These are phyloP conservation scores for Rhizopogon vesiculosus DNA, from an alignment of 768 basidiomycete species.

Conservation along the genomic window DNA sequence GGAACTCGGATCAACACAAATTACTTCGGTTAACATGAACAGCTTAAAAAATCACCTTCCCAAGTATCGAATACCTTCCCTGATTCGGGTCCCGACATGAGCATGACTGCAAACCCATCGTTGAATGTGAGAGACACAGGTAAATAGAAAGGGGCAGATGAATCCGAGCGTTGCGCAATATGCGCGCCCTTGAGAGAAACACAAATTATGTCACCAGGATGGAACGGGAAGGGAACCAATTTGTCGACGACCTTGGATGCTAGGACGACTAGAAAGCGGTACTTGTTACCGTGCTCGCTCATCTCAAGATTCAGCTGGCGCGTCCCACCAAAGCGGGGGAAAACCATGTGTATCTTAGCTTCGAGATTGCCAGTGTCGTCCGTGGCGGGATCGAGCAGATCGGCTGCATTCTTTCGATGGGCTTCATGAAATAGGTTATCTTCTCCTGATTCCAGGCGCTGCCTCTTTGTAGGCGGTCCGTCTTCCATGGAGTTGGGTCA, in stretches of 20 bases:
- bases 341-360: constrained; percentile 41
- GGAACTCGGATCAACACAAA: not conserved
- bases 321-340: constrained; percentile 27
- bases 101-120: constrained; percentile 38
- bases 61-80: constrained; percentile 36
- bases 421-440: constrained; percentile 17
- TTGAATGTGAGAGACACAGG: constrained; percentile 38
- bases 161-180: constrained; percentile 24
- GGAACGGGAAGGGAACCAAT: constrained; percentile 34
- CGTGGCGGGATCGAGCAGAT: constrained; percentile 25
- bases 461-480: not conserved
- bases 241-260: constrained; percentile 26
- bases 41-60: constrained; percentile 25
- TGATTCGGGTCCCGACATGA: constrained; percentile 23
- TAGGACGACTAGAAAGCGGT: constrained; percentile 37
- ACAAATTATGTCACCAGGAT: constrained; percentile 37
- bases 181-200: constrained; percentile 43
- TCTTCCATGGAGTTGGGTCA: not conserved
- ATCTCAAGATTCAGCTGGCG: constrained; percentile 28
- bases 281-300: constrained; percentile 7
- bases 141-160: constrained; percentile 27
- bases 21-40: not conserved
- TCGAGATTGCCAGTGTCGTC: constrained; percentile 36
- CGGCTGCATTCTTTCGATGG: constrained; percentile 24
- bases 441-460: not conserved